Evolutionary conservation across 2,329 filamentous ascomycete genomes (phyloP), one percentile per base, ranked within the genome.

Genomic region (Alternaria hordeiaustralica): DNA sequence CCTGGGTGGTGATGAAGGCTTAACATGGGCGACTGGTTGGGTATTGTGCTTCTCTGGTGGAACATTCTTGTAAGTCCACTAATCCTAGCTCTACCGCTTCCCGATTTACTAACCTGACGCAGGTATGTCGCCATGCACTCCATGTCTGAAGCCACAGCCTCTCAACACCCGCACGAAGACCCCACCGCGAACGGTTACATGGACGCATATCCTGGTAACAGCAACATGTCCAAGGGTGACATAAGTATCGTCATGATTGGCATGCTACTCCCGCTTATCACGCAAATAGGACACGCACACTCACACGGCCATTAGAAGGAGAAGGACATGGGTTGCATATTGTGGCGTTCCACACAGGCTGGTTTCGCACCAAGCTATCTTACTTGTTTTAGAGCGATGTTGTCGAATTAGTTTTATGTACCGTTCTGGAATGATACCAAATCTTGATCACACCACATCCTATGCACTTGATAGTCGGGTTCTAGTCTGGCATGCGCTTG

Each of bases 61-160:
- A 15, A 99, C 96, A 0, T 99, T 99, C 77, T 81, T 99, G 91
- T 97, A 83, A 87, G 92, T 85, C 36, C 10, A 84, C 43, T 8
- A 8, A 3, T 21, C 36, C 3, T 5, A 6, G 10, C n/a, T 54
- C 20, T 33, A 15, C 11, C 21, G 13, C 11, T 5, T 8, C 3
- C 3, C 12, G 10, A 15, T 53, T 5, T 36, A 41, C 45, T 36
- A 18, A 50, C 30, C 61, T 72, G 18, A 77, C 7, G 11, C 67
- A 96, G 93, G 72, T 97, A 98, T 75, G 96, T 99, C 46, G 96
- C 96, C 1, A 97, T 98, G 94, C 96, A 99, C 77, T 94, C 94
- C 1, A 97, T 98, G 93, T 92, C 96, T 77, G 94, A 97, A 74
- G 88, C 90, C 21, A 83, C 84, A 12, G 66, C 73, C 9, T 60